Percentiles rank a stretch among this genome's conserved stretches.
Conservation (phyloP, 305 asterid genomes). For the Striga hermonthica region DNA sequence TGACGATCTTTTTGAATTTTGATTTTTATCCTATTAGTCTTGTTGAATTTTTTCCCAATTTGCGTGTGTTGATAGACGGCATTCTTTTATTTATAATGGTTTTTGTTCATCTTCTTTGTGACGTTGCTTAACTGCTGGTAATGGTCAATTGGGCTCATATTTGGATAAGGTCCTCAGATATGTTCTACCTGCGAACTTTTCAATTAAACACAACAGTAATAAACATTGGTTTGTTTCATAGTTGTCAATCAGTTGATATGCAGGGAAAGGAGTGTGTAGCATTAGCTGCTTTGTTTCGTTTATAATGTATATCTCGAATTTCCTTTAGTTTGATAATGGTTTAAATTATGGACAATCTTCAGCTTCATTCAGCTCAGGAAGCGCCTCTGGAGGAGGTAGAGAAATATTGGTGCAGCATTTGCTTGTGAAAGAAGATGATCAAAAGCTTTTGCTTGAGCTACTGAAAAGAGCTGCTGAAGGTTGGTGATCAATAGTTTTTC, state of each 20-base stretch:
- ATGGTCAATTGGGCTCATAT: neutral
- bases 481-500: constrained; percentile 31
- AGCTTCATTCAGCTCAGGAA: constrained; percentile 67
- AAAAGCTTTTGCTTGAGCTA: constrained; percentile 67
- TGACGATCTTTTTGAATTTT: constrained; percentile 1
- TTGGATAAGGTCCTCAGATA: neutral
- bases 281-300: constrained; percentile 13
- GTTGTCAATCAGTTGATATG: neutral
- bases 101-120: neutral
- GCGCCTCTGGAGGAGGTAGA: constrained; percentile 50
- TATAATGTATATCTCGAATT: constrained; percentile 16
- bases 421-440: constrained; percentile 88
- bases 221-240: neutral
- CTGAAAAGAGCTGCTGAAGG: constrained; percentile 69
- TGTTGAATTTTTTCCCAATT: neutral
- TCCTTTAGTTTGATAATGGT: constrained; percentile 15
- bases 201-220: neutral
- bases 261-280: constrained; percentile 17
- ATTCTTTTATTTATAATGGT: neutral
- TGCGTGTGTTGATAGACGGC: neutral
- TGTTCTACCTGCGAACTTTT: neutral
- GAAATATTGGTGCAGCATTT: constrained; percentile 91
- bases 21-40: neutral
- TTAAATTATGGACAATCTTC: constrained; percentile 36
- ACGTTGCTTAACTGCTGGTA: neutral